These are phyloP conservation scores for Phytophthora kernoviae DNA, from an alignment of 352 stramenopile genomes.

Conservation along the genomic window DNA sequence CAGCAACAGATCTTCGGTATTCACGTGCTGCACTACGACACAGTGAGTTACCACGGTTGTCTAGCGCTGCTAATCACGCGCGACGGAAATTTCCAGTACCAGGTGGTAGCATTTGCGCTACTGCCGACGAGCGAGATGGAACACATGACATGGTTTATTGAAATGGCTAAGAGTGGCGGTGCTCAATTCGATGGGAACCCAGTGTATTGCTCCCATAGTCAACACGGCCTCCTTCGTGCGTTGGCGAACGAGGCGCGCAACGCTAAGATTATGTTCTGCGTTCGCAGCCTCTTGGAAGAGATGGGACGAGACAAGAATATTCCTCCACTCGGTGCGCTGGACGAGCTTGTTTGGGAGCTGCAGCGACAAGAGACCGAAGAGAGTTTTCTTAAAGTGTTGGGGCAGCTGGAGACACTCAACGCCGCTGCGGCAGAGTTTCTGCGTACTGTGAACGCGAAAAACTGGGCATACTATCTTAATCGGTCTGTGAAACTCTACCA, in stretches of 20 bases:
- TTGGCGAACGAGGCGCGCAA: conserved; percentile 53
- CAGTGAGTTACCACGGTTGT: conserved; percentile 71
- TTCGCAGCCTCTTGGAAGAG: conserved; percentile 65
- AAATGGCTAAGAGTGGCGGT: conserved; percentile 52
- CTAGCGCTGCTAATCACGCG: conserved; percentile 64
- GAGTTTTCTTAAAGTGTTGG: conserved; percentile 53
- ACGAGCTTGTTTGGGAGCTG: conserved; percentile 70
- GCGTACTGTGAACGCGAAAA: conserved; percentile 59
- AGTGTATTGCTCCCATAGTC: conserved; percentile 63
- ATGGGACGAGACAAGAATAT: conserved; percentile 83
- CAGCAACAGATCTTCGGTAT: conserved; percentile 77
- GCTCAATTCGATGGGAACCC: conserved; percentile 54
- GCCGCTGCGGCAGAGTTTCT: conserved; percentile 59
- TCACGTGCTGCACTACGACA: conserved; percentile 73
- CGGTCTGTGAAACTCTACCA: conserved; percentile 66
- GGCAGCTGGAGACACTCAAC: conserved; percentile 61
- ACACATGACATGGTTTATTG: conserved; percentile 80
- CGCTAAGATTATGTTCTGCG: conserved; percentile 76
- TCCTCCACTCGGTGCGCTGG: conserved; percentile 55
- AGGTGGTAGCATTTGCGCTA: conserved; percentile 71
- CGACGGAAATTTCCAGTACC: conserved; percentile 73
- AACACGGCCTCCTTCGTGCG: conserved; percentile 63
- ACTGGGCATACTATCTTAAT: conserved; percentile 73
- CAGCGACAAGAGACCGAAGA: conserved; percentile 63
- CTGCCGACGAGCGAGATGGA: conserved; percentile 68